Conservation (phyloP, 2,329 filamentous ascomycete species). For the Botrytis sinoallii region DNA sequence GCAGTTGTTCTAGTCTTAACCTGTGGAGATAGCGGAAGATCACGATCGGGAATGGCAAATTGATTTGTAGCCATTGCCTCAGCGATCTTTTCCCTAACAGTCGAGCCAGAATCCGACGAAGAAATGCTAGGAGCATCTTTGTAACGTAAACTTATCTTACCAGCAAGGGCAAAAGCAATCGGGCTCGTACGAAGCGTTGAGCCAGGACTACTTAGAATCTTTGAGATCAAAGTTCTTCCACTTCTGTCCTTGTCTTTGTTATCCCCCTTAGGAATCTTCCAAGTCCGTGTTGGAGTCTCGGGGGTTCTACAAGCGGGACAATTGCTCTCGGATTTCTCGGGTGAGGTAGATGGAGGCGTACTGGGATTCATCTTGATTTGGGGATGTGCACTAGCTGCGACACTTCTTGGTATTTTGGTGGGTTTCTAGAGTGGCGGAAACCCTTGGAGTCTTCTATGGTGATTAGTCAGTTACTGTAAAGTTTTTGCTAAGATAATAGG, state of each 20-base stretch:
- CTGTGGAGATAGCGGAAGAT: not conserved
- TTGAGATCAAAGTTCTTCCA: not conserved
- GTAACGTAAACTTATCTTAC: accelerated
- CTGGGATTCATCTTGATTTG: not conserved
- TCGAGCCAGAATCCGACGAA: not conserved
- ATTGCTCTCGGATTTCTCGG: no score
- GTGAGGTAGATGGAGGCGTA: not conserved
- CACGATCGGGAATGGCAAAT: no score
- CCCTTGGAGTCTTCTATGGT: not conserved
- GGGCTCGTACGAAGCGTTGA: not conserved
- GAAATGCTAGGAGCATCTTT: no score
- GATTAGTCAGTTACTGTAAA: not conserved
- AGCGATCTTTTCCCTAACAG: not conserved
- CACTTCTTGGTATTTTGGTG: not conserved
- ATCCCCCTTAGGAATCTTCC: not conserved
- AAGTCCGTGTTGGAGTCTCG: not conserved
- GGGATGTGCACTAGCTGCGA: not conserved
- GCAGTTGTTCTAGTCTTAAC: not conserved
- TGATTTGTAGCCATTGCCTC: not conserved
- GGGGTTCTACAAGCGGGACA: not conserved
- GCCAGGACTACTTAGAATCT: not conserved
- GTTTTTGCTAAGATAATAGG: no score
- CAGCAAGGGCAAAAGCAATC: not conserved
- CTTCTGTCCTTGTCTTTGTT: accelerated
- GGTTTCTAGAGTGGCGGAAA: not conserved